These are phyloP conservation scores for Penicillium simplicissimum DNA, from an alignment of 495 filamentous ascomycete species.

Conservation along the genomic window DNA sequence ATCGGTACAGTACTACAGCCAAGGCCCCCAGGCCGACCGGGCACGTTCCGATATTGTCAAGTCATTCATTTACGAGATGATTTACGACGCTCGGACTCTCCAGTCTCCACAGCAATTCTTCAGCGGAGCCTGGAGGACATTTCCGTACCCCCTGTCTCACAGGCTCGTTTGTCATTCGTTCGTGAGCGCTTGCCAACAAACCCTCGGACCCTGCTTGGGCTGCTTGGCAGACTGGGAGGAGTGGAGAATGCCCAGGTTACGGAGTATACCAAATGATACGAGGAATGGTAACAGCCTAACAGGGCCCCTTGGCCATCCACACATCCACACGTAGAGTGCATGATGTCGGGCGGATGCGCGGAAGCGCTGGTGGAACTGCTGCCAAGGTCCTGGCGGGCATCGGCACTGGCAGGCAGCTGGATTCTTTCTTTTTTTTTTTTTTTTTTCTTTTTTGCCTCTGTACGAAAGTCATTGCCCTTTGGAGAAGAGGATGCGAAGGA, in stretches of 20 bases:
- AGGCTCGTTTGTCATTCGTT: neutral
- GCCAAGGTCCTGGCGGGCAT: neutral
- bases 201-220: neutral
- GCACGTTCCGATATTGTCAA: no score
- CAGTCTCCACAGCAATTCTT: neutral
- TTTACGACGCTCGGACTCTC: neutral
- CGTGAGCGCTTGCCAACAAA: neutral
- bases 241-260: neutral
- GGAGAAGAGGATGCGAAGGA: neutral
- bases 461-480: neutral
- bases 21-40: neutral
- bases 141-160: neutral
- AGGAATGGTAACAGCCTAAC: neutral
- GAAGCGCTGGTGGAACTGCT: neutral
- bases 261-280: neutral
- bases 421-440: conserved; percentile 1
- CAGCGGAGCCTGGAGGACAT: neutral
- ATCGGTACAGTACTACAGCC: neutral
- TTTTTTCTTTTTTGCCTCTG: neutral
- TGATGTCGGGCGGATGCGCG: neutral
- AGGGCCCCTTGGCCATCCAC: neutral
- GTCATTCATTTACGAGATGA: neutral
- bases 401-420: neutral
- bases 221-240: neutral
- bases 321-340: neutral